phyloP scores from a whole-genome alignment of 2,329 filamentous ascomycete genomes.

The Trichoderma citrinoviride region DNA sequence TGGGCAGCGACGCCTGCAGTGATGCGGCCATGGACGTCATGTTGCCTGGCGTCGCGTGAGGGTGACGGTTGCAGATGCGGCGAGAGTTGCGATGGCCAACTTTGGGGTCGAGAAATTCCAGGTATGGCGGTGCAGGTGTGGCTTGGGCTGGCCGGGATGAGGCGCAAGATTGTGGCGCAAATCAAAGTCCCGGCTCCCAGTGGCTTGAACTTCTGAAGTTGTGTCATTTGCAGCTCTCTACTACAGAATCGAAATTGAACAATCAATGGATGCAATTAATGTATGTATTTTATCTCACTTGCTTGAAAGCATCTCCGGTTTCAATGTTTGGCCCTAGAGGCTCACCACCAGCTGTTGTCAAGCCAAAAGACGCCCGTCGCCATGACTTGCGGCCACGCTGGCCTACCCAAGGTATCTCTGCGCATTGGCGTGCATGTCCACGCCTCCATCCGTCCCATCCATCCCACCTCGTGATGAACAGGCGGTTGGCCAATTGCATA shows the following conservation, averaged over 20 bases:
- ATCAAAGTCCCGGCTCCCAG: background rate
- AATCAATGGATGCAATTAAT: background rate
- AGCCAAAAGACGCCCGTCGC: background rate
- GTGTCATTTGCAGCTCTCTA: background rate
- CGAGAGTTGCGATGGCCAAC: background rate
- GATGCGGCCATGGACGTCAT: conserved; percentile 70
- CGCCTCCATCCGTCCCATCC: conserved; percentile 25
- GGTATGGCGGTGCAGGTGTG: conserved; percentile 29
- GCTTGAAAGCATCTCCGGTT: background rate
- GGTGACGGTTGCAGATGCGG: conserved; percentile 22
- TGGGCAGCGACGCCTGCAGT: conserved; percentile 76
- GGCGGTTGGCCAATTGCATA: background rate
- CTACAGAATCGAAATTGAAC: background rate
- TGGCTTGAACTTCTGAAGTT: background rate
- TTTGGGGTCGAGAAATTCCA: conserved; percentile 34
- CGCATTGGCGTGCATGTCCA: conserved; percentile 22
- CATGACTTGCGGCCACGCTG: conserved; percentile 21
- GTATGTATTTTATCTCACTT: background rate
- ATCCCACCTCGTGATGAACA: background rate
- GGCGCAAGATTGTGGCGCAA: background rate
- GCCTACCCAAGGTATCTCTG: conserved; percentile 10
- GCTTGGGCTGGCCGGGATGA: conserved; percentile 3
- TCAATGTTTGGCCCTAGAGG: conserved; percentile 26
- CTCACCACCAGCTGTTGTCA: conserved; percentile 3
- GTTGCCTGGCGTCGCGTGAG: conserved; percentile 24